phyloP scores from a whole-genome alignment of 2,329 filamentous ascomycete genomes.

The Sarocladium oryzae region DNA sequence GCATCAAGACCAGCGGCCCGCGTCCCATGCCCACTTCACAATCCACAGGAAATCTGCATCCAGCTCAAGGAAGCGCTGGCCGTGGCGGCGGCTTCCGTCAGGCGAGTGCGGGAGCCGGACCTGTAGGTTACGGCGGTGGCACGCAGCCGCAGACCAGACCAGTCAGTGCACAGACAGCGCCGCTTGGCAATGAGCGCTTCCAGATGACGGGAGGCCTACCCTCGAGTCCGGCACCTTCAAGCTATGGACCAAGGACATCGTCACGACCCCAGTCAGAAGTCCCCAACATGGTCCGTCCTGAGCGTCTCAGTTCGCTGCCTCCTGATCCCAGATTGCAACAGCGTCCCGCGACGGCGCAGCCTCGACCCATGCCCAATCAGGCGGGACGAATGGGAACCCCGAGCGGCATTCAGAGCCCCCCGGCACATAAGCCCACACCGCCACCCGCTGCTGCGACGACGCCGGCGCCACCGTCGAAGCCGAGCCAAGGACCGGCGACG shows the following conservation, averaged over 20 bases:
- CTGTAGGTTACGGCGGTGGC: slow-evolving; percentile 10
- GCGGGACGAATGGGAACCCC: slow-evolving; percentile 5
- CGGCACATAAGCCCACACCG: slow-evolving; percentile 18
- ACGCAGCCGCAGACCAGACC: slow-evolving; percentile 6
- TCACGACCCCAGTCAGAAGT: slow-evolving; percentile 17
- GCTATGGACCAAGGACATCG: slow-evolving; percentile 10
- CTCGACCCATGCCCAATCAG: not conserved
- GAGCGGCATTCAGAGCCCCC: slow-evolving; percentile 11
- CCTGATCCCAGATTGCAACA: not conserved
- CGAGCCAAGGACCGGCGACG: slow-evolving; percentile 76
- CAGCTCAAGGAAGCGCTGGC: slow-evolving; percentile 32
- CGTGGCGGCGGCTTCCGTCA: slow-evolving; percentile 32
- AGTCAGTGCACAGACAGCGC: slow-evolving; percentile 7
- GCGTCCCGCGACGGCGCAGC: slow-evolving; percentile 3
- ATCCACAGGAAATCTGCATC: slow-evolving; percentile 40
- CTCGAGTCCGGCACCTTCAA: not conserved
- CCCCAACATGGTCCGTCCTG: slow-evolving; percentile 21
- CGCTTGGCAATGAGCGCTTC: slow-evolving; percentile 10
- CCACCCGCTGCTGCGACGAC: slow-evolving; percentile 24
- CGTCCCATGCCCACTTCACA: slow-evolving; percentile 24
- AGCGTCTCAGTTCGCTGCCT: slow-evolving; percentile 24
- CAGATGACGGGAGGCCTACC: slow-evolving; percentile 3
- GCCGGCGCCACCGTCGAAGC: slow-evolving; percentile 32
- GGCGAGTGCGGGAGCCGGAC: slow-evolving; percentile 29
- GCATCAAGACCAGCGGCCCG: slow-evolving; percentile 38